phyloP scores from a whole-genome alignment of 129 eudicot genomes.

The Artemisia annua region DNA sequence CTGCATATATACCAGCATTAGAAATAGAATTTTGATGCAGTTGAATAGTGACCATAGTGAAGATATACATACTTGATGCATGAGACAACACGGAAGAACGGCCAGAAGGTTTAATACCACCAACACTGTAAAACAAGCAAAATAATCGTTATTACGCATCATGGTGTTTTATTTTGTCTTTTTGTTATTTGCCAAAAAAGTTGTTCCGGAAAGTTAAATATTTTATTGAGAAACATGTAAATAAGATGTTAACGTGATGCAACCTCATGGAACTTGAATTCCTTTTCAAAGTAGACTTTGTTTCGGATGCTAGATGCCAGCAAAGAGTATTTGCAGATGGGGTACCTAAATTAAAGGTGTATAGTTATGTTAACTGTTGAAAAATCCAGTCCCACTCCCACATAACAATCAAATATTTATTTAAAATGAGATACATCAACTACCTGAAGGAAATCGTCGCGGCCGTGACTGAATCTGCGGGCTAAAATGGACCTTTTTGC shows the following conservation, averaged over 20 bases:
- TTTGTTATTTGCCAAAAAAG: too few relatives aligned
- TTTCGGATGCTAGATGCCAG: slow-evolving; percentile 96
- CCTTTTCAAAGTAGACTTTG: slow-evolving; percentile 67
- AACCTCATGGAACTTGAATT: slow-evolving; percentile 41
- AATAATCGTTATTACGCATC: background rate
- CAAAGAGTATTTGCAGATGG: slow-evolving; percentile 80
- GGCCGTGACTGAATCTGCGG: slow-evolving; percentile 64
- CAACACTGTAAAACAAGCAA: slow-evolving; percentile 49
- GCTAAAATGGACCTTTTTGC: slow-evolving; percentile 91
- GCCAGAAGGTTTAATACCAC: slow-evolving; percentile 50
- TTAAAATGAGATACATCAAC: slow-evolving; percentile 12
- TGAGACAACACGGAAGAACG: slow-evolving; percentile 36
- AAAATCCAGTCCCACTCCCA: background rate
- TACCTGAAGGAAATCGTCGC: slow-evolving; percentile 73
- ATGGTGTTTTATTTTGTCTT: slow-evolving; percentile 21
- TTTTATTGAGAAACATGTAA: background rate
- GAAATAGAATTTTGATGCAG: slow-evolving; percentile 11
- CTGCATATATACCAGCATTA: slow-evolving; percentile 32
- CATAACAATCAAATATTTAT: background rate
- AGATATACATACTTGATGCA: slow-evolving; percentile 22
- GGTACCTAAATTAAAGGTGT: slow-evolving; percentile 45
- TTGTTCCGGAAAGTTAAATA: background rate
- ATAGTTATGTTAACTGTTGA: background rate
- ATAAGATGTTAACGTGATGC: background rate
- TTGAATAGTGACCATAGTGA: background rate